A percentile compares a stretch with the other conserved stretches of the same genome.
Conservation (phyloP, 179 eudicot genomes). For the Silene coronaria region DNA sequence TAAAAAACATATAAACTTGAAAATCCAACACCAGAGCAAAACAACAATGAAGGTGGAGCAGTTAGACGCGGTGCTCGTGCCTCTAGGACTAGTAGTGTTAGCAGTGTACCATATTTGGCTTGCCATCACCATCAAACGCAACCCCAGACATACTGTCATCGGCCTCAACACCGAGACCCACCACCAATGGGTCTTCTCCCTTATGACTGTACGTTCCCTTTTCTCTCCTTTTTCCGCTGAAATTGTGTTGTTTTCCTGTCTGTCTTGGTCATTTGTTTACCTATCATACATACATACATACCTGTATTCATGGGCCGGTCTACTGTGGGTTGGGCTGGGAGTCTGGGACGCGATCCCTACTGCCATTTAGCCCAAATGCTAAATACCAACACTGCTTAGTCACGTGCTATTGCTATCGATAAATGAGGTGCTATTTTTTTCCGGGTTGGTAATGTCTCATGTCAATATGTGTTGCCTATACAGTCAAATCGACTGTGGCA, state of each 20-base stretch:
- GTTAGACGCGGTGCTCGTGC: slow-evolving; percentile 48
- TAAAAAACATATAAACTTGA: too few species aligned
- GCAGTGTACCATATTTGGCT: slow-evolving; percentile 57
- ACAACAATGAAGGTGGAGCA: slow-evolving; percentile 31
- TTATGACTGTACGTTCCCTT: slow-evolving; percentile 43
- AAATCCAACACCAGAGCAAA: too few species aligned
- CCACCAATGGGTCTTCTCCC: slow-evolving; percentile 47
- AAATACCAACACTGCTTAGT: too few species aligned
- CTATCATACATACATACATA: background rate
- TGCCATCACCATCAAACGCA: slow-evolving; percentile 26
- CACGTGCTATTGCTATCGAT: too few species aligned
- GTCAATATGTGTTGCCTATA: too few species aligned
- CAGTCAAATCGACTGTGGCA: too few species aligned
- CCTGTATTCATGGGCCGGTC: too few species aligned
- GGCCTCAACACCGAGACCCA: slow-evolving; percentile 65
- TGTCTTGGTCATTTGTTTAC: background rate
- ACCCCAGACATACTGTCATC: slow-evolving; percentile 54
- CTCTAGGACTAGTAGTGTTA: slow-evolving; percentile 43
- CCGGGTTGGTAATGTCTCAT: too few species aligned
- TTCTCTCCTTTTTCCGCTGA: background rate
- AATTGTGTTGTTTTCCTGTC: background rate
- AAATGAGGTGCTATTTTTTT: too few species aligned
- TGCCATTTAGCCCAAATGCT: too few species aligned
- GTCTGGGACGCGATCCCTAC: too few species aligned
- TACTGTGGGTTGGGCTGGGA: too few species aligned